Percentiles rank a stretch among this genome's conserved stretches.
Evolutionary conservation across 176 grass and related monocot species (phyloP).

Genomic region (Lolium multiflorum): DNA sequence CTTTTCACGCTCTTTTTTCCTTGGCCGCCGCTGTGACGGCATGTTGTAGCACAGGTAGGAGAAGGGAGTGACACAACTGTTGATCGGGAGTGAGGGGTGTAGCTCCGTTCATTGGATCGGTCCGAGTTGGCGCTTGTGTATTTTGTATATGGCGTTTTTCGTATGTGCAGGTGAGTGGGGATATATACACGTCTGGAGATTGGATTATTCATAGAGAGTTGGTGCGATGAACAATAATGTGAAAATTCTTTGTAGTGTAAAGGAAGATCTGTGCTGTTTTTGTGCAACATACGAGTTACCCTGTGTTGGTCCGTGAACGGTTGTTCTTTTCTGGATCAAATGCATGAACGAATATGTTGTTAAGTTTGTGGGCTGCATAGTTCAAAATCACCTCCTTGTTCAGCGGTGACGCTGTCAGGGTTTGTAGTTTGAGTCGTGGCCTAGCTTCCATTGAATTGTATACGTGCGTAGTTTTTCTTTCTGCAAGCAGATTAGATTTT

Average conservation of each 20-base stretch:
- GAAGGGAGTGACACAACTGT: not conserved
- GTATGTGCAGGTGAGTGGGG: slow-evolving; percentile 24
- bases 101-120: not conserved
- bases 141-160: slow-evolving; percentile 33
- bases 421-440: too few relatives aligned
- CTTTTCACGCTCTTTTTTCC: not conserved
- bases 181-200: slow-evolving; percentile 15
- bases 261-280: not conserved
- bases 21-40: slow-evolving; percentile 17
- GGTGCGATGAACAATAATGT: slow-evolving; percentile 18
- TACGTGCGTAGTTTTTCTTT: not conserved
- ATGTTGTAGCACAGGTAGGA: slow-evolving; percentile 12
- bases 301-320: not conserved
- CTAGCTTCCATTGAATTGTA: not conserved
- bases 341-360: not conserved
- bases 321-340: not conserved
- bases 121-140: not conserved
- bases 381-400: not conserved
- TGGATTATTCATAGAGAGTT: slow-evolving; percentile 38
- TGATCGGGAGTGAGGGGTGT: not conserved
- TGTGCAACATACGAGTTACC: not conserved
- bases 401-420: too few relatives aligned
- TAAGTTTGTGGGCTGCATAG: not conserved
- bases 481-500: not conserved
- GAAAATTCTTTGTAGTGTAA: slow-evolving; percentile 43